Base-by-base conservation (phyloP, 2,329 filamentous ascomycete genomes). In the Sordariomycetes sp. region DNA sequence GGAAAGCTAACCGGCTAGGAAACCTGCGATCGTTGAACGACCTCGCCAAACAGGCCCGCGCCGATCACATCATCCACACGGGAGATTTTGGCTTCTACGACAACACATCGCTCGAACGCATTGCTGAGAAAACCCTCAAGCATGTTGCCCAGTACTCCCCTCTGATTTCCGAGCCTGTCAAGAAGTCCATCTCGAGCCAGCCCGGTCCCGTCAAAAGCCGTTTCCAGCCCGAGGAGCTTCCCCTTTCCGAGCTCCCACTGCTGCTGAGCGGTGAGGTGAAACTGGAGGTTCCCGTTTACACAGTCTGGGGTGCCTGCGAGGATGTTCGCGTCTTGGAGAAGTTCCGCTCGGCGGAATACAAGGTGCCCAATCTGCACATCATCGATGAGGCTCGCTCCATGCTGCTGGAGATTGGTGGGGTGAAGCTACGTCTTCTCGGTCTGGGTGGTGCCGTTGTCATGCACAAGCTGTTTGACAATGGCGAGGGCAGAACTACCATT, bases 1-100 rank as follows among this genome's bases (percentile, higher is more conserved):
- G n/a, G n/a, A n/a, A n/a, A n/a, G n/a, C n/a, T n/a, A n/a, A n/a
- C n/a, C n/a, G n/a, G n/a, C 23, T 47, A 98, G 92, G 92, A 61
- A 95, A 96, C 60, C 70, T 98, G 47, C 79, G 82, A 64, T 95
- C 92, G 46, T 70, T 98, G 51, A 98, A 98, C 65, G 88, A 96
- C 41, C 81, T 98, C 41, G 92, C 92, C 44, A 93, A 86, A 62
- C 84, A 92, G 56, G 90, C 92, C 42, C 84, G 84, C 56, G 92
- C 92, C 50, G 87, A 95, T 64, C 87, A 95, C 66, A 94, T 98
- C 61, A 87, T 98, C 53, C 92, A 98, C 63, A 98, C 92, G 15
- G 92, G 92, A 59, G 92, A 98, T 60, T 98, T 98, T 57, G 92
- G 92, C 42, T 98, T 98, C 66, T 98, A 98, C 66, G 92, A 98